phyloP scores from a whole-genome alignment of 148 eudicot species.

The Tetragonia tetragonoides region DNA sequence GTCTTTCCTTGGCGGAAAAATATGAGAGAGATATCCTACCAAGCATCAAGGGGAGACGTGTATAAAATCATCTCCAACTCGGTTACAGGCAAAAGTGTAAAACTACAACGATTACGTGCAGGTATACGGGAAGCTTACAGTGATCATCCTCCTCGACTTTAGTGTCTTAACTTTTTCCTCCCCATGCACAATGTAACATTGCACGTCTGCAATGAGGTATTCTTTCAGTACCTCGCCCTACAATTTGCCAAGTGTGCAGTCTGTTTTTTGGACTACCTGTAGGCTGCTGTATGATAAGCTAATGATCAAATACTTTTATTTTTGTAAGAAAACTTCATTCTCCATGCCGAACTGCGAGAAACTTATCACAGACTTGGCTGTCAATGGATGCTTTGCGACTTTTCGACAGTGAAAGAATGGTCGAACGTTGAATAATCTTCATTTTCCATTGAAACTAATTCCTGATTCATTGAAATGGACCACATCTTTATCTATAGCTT shows the following conservation, averaged over 20 bases:
- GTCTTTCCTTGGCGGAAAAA: conserved; percentile 29
- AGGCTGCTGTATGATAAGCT: not conserved
- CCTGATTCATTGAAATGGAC: not conserved
- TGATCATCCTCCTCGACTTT: no score
- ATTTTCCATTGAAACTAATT: not conserved
- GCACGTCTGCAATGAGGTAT: not conserved
- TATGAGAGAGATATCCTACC: not conserved
- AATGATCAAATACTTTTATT: not conserved
- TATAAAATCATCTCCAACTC: conserved; percentile 1
- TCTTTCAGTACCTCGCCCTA: not conserved
- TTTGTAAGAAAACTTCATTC: no score
- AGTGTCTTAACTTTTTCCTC: not conserved
- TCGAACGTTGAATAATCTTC: not conserved
- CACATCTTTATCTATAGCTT: not conserved
- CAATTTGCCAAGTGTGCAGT: no score
- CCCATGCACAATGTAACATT: not conserved
- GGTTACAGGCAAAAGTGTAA: not conserved
- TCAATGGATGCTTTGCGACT: not conserved
- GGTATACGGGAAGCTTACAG: not conserved
- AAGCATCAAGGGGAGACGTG: not conserved
- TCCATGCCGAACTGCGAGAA: no score
- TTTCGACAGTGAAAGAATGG: not conserved
- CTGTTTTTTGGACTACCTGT: no score
- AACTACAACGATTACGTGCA: not conserved
- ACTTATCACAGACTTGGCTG: not conserved